Conservation (phyloP, 352 stramenopile genomes). For the Phytopythium kandeliae region DNA sequence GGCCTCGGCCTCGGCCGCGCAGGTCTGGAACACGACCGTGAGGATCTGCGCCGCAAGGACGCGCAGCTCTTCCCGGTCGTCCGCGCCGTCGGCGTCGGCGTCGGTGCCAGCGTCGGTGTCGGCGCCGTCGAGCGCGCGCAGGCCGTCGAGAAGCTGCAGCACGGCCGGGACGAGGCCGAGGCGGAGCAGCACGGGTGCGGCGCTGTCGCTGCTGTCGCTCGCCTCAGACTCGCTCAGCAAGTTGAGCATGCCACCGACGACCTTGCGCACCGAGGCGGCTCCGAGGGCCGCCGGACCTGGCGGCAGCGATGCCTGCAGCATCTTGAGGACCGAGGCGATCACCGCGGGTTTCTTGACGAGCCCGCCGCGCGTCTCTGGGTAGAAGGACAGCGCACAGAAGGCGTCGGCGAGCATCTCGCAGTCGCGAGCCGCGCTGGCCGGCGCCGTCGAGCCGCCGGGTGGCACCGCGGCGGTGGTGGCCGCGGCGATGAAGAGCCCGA, state of each 20-base stretch:
- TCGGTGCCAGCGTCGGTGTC: not conserved
- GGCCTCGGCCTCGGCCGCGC: constrained; percentile 9
- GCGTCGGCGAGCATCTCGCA: constrained; percentile 59
- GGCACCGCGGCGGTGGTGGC: constrained; percentile 31
- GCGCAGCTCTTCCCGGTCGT: constrained; percentile 6
- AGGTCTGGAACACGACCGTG: constrained; percentile 25
- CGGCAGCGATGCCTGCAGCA: constrained; percentile 17
- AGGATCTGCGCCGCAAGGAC: constrained; percentile 18
- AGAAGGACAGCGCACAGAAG: constrained; percentile 57
- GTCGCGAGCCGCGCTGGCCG: constrained; percentile 16
- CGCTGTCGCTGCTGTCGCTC: constrained; percentile 6
- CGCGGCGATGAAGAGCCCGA: constrained; percentile 47
- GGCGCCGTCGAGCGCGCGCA: not conserved
- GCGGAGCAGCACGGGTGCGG: constrained; percentile 11
- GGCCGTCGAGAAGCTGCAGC: constrained; percentile 8
- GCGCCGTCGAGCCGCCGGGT: not conserved
- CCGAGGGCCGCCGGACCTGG: constrained; percentile 9
- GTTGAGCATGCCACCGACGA: constrained; percentile 44
- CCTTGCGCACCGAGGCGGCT: constrained; percentile 26
- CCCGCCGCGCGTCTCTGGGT: constrained; percentile 36
- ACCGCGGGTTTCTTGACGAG: constrained; percentile 41
- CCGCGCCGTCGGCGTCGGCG: constrained; percentile 4
- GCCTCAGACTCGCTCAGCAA: constrained; percentile 32
- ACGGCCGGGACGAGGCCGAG: constrained; percentile 24
- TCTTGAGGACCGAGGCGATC: constrained; percentile 32